These are phyloP conservation scores for Kockovaella imperatae DNA, from an alignment of 768 basidiomycete genomes.

Conservation along the genomic window DNA sequence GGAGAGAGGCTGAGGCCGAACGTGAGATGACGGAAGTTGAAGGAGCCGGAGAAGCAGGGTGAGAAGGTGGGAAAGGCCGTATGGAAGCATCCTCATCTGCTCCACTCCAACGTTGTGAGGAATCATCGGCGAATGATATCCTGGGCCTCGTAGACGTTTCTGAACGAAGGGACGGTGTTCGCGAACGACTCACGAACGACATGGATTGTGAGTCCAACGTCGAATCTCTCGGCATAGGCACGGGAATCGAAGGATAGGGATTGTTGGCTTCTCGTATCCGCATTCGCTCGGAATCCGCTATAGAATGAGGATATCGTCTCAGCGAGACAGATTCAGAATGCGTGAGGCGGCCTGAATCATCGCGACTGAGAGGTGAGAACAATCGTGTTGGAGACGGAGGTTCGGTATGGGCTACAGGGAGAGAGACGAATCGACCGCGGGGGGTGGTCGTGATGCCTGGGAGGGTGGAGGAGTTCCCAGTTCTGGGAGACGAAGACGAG, in stretches of 20 bases:
- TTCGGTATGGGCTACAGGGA: neutral
- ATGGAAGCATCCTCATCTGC: constrained; percentile 93
- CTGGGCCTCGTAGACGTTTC: constrained; percentile 4
- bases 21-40: constrained; percentile 53
- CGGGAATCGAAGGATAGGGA: constrained; percentile 34
- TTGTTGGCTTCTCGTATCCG: constrained; percentile 29
- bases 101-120: constrained; percentile 1
- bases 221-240: constrained; percentile 8
- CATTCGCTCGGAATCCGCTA: constrained; percentile 9
- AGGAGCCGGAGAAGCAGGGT: constrained; percentile 77
- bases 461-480: too few species aligned
- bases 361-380: neutral
- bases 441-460: too few species aligned
- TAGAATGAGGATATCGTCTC: constrained; percentile 8
- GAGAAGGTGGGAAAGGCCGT: constrained; percentile 78
- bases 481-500: too few species aligned
- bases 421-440: too few species aligned
- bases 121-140: constrained; percentile 7
- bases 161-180: constrained; percentile 12
- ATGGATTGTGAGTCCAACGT: constrained; percentile 14
- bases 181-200: constrained; percentile 12
- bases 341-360: constrained; percentile 5
- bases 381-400: neutral
- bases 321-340: constrained; percentile 20
- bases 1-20: constrained; percentile 7